Evolutionary conservation across 345 rosid species (phyloP), one percentile per base, ranked within the genome.

Genomic region (Bretschneidera sinensis): DNA sequence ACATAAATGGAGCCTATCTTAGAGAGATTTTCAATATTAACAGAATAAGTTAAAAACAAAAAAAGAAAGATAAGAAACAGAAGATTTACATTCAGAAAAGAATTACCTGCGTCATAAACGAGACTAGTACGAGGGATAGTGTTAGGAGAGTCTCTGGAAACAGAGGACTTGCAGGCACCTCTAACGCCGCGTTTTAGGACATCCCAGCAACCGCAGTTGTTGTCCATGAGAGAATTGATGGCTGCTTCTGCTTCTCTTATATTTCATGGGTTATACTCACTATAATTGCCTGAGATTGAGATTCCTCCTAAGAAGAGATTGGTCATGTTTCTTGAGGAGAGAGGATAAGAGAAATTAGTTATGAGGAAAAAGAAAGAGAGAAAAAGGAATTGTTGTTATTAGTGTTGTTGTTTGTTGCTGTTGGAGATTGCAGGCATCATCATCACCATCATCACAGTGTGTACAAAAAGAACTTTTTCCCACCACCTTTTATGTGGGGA

Each of bases 21-120:
- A 39, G 10, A 39, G 45, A 14, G 10, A 7, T 39, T 39, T 39
- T 14, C 33, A 23, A 9, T 9, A 4, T 15, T 25, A 9, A n/a
- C 19, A 54, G 24, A 49, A 34, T 35, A 66, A 55, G 15, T 23
- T 19, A 47, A 39, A 47, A 64, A 59, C 11, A 45, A 17, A 54
- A 17, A 54, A 17, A 49, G 45, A 65, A 35, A 43, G 34, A 20
- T 2, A 19, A n/a, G 17, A 23, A 57, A n/a, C 22, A 0, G 51
- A 31, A 14, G 24, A 35, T 21, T n/a, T n/a, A n/a, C n/a, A n/a
- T n/a, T 17, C 53, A 19, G 6, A 31, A 22, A 43, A 33, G 18
- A 8, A 43, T n/a, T 65, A 84, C 89, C 89, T 55, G 94, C 94
- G 71, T 86, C 94, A 69, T 83, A 86, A 72, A 86, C 89, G 34